Conservation (phyloP, 1,139 yeast genomes). For the Lodderomyces margitis region DNA sequence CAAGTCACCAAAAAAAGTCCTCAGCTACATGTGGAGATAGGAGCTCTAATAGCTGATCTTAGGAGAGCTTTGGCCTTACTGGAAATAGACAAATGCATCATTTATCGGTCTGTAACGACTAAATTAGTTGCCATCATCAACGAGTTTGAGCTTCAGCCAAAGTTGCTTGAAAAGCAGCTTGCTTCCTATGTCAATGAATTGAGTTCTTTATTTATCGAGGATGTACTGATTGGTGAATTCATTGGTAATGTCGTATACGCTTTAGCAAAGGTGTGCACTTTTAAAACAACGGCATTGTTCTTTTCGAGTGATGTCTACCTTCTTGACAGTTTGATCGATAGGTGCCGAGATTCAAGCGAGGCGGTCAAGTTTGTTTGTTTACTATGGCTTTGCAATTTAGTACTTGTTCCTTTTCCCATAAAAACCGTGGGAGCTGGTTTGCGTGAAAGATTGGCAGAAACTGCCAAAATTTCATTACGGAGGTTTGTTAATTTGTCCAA, state of each 20-base stretch:
- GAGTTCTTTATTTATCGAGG: slow-evolving; percentile 25
- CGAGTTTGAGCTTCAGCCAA: slow-evolving; percentile 59
- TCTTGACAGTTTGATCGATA: slow-evolving; percentile 35
- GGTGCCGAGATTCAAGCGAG: slow-evolving; percentile 37
- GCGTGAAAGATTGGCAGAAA: slow-evolving; percentile 35
- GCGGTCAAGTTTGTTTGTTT: slow-evolving; percentile 54
- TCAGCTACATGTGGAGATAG: slow-evolving; percentile 19
- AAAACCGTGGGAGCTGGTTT: slow-evolving; percentile 35
- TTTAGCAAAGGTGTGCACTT: slow-evolving; percentile 64
- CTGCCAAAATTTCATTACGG: slow-evolving; percentile 20
- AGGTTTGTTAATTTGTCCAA: slow-evolving; percentile 27
- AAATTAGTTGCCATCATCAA: slow-evolving; percentile 19
- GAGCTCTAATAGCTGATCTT: neutral
- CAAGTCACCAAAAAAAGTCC: slow-evolving; percentile 19
- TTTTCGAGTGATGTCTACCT: slow-evolving; percentile 59
- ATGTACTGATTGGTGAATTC: neutral
- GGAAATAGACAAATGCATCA: slow-evolving; percentile 1
- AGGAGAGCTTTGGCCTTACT: neutral
- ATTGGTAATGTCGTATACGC: slow-evolving; percentile 47
- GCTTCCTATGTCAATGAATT: slow-evolving; percentile 29
- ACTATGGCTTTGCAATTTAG: slow-evolving; percentile 72
- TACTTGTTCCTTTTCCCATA: slow-evolving; percentile 70
- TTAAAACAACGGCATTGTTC: slow-evolving; percentile 56
- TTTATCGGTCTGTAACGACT: slow-evolving; percentile 3
- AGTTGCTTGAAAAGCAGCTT: slow-evolving; percentile 45